Evolutionary conservation across 2,329 filamentous ascomycete species (phyloP).

Genomic region (Didymosphaeria variabile): DNA sequence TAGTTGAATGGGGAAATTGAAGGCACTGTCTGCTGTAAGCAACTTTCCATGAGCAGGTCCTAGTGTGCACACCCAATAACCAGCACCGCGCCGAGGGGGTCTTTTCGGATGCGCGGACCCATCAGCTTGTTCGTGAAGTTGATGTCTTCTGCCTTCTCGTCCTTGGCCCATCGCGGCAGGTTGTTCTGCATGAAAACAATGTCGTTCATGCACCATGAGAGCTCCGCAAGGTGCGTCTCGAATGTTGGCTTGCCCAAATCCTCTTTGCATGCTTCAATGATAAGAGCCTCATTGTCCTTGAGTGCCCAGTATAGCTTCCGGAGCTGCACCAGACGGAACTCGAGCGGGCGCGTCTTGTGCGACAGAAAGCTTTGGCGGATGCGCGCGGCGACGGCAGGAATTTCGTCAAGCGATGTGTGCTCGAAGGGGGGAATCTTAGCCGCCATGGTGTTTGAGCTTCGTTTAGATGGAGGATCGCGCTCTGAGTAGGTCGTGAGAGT

Average conservation of each 20-base stretch:
- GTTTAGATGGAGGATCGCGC: not conserved
- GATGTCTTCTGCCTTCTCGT: slow-evolving; percentile 78
- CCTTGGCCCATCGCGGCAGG: slow-evolving; percentile 81
- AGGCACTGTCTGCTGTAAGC: slow-evolving; percentile 63
- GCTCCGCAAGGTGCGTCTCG: slow-evolving; percentile 78
- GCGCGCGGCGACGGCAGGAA: slow-evolving; percentile 53
- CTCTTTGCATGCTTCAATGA: slow-evolving; percentile 76
- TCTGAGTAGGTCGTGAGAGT: not conserved
- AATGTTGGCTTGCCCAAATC: slow-evolving; percentile 82
- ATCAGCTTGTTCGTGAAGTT: slow-evolving; percentile 73
- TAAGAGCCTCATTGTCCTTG: slow-evolving; percentile 76
- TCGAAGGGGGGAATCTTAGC: slow-evolving; percentile 42
- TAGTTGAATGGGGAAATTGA: slow-evolving; percentile 92
- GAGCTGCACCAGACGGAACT: slow-evolving; percentile 85
- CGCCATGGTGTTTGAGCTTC: slow-evolving; percentile 25
- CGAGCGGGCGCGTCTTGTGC: slow-evolving; percentile 81
- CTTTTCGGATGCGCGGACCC: slow-evolving; percentile 81
- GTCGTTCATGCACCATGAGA: slow-evolving; percentile 81
- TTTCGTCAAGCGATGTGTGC: slow-evolving; percentile 47
- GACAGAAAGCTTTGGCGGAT: slow-evolving; percentile 76
- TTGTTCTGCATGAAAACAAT: slow-evolving; percentile 81
- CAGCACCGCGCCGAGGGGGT: slow-evolving; percentile 83
- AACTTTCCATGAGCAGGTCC: not conserved
- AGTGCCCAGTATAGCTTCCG: slow-evolving; percentile 95
- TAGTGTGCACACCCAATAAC: slow-evolving; percentile 73